phyloP scores from a whole-genome alignment of 2,329 filamentous ascomycete genomes.

The Penicillium polonicum region DNA sequence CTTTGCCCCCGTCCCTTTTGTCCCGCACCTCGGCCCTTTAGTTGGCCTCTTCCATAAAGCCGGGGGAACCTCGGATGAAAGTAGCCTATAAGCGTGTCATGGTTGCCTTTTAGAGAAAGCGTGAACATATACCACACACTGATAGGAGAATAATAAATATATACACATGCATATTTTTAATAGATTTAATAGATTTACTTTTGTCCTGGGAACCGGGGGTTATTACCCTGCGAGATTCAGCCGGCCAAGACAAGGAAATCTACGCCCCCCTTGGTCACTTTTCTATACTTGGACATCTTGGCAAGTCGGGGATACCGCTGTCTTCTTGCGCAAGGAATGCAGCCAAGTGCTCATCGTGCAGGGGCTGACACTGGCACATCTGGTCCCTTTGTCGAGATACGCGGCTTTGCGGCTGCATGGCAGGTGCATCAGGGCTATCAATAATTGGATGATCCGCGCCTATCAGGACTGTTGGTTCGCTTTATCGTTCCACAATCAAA shows the following conservation, averaged over 20 bases:
- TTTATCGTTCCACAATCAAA: background rate
- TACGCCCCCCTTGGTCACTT: background rate
- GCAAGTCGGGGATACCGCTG: background rate
- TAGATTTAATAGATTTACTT: background rate
- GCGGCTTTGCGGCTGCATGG: slow-evolving; percentile 24
- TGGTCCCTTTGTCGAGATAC: slow-evolving; percentile 8
- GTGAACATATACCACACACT: background rate
- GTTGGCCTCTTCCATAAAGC: background rate
- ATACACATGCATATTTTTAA: background rate
- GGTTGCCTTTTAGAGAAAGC: background rate
- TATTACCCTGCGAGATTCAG: slow-evolving; percentile 4
- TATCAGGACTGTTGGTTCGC: slow-evolving; percentile 15
- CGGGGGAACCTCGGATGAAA: slow-evolving; percentile 1
- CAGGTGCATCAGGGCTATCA: slow-evolving; percentile 11
- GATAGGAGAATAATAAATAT: background rate
- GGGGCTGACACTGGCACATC: slow-evolving; percentile 7
- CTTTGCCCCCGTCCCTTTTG: slow-evolving; percentile 16
- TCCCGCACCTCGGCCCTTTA: slow-evolving; percentile 1
- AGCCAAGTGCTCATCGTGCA: slow-evolving; percentile 2
- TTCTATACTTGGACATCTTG: background rate
- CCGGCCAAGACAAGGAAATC: background rate
- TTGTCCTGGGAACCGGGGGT: background rate
- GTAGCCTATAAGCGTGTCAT: background rate
- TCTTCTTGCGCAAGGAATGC: slow-evolving; percentile 6
- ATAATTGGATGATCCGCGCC: slow-evolving; percentile 24